A percentile compares a stretch with the other conserved stretches of the same genome.
phyloP scores from a whole-genome alignment of 176 grass and related monocot genomes.

The Aegilops speltoides region DNA sequence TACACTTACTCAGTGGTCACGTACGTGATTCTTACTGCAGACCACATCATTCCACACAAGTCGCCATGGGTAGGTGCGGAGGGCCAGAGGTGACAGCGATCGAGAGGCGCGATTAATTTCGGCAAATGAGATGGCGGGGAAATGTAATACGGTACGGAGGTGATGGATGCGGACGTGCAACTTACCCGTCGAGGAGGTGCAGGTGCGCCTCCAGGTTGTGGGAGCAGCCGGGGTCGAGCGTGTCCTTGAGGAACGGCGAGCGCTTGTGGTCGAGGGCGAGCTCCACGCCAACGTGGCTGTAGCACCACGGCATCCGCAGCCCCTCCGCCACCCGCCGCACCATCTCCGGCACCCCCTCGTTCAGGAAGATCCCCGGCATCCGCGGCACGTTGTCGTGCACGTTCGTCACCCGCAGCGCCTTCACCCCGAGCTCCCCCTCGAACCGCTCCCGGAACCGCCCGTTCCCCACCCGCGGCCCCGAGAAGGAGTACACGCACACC shows the following conservation, averaged over 20 bases:
- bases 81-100: too few relatives aligned
- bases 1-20: too few relatives aligned
- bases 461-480: slow-evolving; percentile 78
- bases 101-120: background rate
- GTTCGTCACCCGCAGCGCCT: slow-evolving; percentile 77
- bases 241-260: slow-evolving; percentile 83
- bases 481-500: slow-evolving; percentile 75
- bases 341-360: slow-evolving; percentile 59
- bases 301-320: slow-evolving; percentile 69
- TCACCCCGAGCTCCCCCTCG: slow-evolving; percentile 61
- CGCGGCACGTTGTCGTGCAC: slow-evolving; percentile 80
- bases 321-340: slow-evolving; percentile 46
- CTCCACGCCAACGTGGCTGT: slow-evolving; percentile 76
- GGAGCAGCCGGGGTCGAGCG: slow-evolving; percentile 51
- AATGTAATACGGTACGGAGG: background rate
- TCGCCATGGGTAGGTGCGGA: too few relatives aligned
- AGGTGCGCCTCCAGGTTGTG: slow-evolving; percentile 86
- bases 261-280: slow-evolving; percentile 68
- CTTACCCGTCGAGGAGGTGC: slow-evolving; percentile 83
- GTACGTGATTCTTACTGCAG: too few relatives aligned
- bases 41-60: too few relatives aligned
- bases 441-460: slow-evolving; percentile 62
- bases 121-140: background rate
- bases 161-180: background rate
- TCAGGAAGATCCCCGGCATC: slow-evolving; percentile 76